Evolutionary conservation across 345 rosid species (phyloP).

Genomic region (Camelina laxa): DNA sequence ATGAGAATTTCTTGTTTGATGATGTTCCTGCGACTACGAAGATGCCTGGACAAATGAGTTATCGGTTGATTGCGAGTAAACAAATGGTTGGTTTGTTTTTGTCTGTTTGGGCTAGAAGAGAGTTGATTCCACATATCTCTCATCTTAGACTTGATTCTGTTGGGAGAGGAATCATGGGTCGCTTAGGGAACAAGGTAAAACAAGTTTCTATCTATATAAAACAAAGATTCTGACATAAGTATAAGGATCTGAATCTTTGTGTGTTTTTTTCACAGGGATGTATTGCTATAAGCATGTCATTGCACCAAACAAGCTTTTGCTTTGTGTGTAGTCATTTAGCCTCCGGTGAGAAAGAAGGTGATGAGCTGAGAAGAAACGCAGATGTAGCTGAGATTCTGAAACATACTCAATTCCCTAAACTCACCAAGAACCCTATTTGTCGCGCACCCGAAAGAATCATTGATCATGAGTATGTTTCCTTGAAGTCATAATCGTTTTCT

Average conservation of each 20-base stretch:
- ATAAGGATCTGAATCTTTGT: background rate
- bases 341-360: constrained; percentile 97
- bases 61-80: constrained; percentile 77
- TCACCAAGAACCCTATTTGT: constrained; percentile 64
- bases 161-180: constrained; percentile 95
- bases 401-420: constrained; percentile 69
- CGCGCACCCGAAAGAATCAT: constrained; percentile 70
- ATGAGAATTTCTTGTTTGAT: constrained; percentile 43
- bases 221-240: constrained; percentile 7
- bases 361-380: constrained; percentile 84
- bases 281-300: constrained; percentile 86
- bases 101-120: constrained; percentile 81
- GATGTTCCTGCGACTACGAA: constrained; percentile 43
- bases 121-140: constrained; percentile 81
- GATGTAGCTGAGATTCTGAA: constrained; percentile 86
- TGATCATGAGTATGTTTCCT: constrained; percentile 77
- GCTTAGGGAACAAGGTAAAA: constrained; percentile 86
- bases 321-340: constrained; percentile 95
- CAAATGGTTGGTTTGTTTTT: constrained; percentile 98
- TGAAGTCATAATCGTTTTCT: background rate
- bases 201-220: background rate
- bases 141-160: constrained; percentile 82
- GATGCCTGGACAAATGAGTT: constrained; percentile 48
- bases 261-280: constrained; percentile 65
- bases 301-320: constrained; percentile 92